These are phyloP conservation scores for Antonospora locustae DNA, from an alignment of 371 early-diverging fungal genomes.

Conservation along the genomic window DNA sequence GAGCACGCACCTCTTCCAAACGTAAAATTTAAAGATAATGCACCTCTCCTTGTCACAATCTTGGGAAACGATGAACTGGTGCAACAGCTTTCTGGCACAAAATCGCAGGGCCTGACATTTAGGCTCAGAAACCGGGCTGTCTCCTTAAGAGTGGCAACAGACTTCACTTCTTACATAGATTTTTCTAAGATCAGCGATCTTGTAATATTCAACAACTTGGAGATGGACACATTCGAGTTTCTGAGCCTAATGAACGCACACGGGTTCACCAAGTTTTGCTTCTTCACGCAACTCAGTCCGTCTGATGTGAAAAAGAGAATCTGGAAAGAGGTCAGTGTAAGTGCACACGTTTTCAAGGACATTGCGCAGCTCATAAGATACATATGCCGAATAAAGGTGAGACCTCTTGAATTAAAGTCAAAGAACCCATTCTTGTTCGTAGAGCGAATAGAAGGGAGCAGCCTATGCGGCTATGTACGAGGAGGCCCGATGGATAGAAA, in stretches of 20 bases:
- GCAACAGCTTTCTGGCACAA: no score
- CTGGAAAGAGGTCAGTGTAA: constrained; percentile 42
- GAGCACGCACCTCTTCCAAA: no score
- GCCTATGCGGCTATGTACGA: neutral
- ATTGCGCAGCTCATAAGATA: neutral
- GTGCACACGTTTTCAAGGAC: constrained; percentile 41
- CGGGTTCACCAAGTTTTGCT: constrained; percentile 74
- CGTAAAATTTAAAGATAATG: no score
- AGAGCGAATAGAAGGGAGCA: neutral
- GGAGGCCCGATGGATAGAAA: neutral
- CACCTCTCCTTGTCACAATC: no score
- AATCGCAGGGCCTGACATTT: no score
- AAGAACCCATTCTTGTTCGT: constrained; percentile 6
- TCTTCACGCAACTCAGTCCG: neutral
- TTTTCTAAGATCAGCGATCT: constrained; percentile 87
- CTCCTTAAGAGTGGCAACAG: no score
- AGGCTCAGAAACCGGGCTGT: no score
- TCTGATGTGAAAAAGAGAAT: constrained; percentile 32
- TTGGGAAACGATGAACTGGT: no score
- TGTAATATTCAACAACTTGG: constrained; percentile 80
- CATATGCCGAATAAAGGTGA: neutral
- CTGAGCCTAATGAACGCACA: constrained; percentile 83
- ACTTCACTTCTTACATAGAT: constrained; percentile 87
- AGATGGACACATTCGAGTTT: constrained; percentile 98
- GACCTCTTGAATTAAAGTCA: constrained; percentile 10